Conservation (phyloP, 1,284 basidiomycete genomes). For the Anthracocystis walkeri region DNA sequence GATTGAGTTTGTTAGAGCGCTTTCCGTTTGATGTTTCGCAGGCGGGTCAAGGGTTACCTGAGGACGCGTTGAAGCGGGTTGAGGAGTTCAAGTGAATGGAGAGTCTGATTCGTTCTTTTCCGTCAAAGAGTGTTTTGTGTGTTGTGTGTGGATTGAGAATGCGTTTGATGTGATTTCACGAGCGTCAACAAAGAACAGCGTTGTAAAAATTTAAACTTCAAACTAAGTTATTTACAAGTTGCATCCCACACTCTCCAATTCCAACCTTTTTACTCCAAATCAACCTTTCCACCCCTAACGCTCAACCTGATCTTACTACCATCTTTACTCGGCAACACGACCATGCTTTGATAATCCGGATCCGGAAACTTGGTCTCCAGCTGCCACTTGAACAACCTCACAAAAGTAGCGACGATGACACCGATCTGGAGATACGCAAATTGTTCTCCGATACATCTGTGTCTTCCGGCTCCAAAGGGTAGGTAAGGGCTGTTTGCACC, state of each 20-base stretch:
- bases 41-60: constrained; percentile 1
- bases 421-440: constrained; percentile 96
- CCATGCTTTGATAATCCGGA: constrained; percentile 86
- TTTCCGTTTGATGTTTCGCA: constrained; percentile 24
- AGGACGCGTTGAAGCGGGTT: constrained; percentile 17
- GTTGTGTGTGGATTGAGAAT: background rate
- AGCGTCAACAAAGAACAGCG: too few relatives aligned
- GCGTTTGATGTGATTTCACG: background rate
- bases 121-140: too few relatives aligned
- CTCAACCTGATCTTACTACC: constrained; percentile 25
- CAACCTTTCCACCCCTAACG: constrained; percentile 8
- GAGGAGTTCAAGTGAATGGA: constrained; percentile 15
- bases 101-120: background rate
- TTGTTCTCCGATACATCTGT: constrained; percentile 95
- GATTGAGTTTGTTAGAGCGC: constrained; percentile 30
- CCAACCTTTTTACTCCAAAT: constrained; percentile 7
- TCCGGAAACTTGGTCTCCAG: constrained; percentile 77
- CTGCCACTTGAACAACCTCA: constrained; percentile 81
- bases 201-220: too few relatives aligned
- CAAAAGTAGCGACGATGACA: constrained; percentile 81
- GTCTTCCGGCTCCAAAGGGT: constrained; percentile 91
- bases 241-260: background rate
- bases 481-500: constrained; percentile 77
- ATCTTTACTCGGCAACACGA: constrained; percentile 75
- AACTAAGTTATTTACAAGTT: too few relatives aligned